Evolutionary conservation across 208 protist species (phyloP).

Genomic region (Leishmania turanica): DNA sequence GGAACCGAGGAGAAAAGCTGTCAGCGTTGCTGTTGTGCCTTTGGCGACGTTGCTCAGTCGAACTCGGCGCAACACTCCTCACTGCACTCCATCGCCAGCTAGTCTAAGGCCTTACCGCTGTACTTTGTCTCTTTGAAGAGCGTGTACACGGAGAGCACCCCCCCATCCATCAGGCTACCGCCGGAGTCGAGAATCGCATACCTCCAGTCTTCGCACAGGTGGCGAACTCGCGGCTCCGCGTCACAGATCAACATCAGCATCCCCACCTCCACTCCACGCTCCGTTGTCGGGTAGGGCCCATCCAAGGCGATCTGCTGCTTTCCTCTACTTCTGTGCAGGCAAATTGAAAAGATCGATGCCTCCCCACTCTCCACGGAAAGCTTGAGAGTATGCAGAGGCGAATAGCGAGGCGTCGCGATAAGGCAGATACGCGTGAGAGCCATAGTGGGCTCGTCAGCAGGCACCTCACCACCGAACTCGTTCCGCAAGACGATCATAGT

Average conservation of each 20-base stretch:
- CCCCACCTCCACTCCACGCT: constrained; percentile 15
- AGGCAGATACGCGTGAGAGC: constrained; percentile 35
- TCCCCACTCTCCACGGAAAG: constrained; percentile 19
- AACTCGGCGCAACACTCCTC: constrained; percentile 29
- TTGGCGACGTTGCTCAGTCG: constrained; percentile 11
- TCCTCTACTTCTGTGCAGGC: constrained; percentile 10
- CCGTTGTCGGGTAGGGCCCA: constrained; percentile 6
- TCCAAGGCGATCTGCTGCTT: neutral
- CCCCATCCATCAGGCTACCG: constrained; percentile 8
- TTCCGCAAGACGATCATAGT: constrained; percentile 41
- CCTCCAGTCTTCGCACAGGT: constrained; percentile 33
- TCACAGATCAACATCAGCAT: constrained; percentile 20
- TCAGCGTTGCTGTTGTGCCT: neutral
- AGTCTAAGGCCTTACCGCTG: constrained; percentile 35
- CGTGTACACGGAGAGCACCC: constrained; percentile 48
- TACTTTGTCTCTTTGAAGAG: constrained; percentile 56
- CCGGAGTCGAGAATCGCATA: constrained; percentile 34
- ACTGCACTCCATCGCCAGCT: constrained; percentile 42
- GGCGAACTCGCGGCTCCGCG: constrained; percentile 7
- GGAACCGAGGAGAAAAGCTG: neutral
- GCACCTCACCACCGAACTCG: constrained; percentile 27
- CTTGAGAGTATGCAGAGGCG: constrained; percentile 30
- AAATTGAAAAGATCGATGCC: constrained; percentile 12
- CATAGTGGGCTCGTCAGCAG: constrained; percentile 32
- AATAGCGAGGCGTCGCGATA: constrained; percentile 17